These are phyloP conservation scores for Actinidia chinensis DNA, from an alignment of 179 eudicot species.

Conservation along the genomic window DNA sequence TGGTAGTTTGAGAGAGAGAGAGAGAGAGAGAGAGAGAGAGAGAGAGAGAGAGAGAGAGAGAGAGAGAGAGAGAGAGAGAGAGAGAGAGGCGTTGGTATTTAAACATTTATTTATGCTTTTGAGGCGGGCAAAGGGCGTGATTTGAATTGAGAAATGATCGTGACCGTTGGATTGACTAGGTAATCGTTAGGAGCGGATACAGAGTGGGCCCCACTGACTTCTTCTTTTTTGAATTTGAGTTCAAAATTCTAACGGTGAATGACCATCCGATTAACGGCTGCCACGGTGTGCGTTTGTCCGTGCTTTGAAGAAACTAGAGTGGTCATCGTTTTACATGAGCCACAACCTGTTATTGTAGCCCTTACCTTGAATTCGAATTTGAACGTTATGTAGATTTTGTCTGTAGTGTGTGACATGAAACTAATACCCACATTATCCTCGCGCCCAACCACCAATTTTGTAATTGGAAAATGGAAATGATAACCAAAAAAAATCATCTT, in stretches of 20 bases:
- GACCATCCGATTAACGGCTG: not conserved
- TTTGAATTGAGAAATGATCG: conserved; percentile 7
- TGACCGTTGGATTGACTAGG: conserved; percentile 18
- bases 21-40: not conserved
- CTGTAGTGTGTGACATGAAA: not conserved
- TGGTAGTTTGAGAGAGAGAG: not conserved
- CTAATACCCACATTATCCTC: conserved; percentile 2
- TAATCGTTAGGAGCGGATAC: conserved; percentile 25
- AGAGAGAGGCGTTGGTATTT: not conserved
- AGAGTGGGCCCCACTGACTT: conserved; percentile 1
- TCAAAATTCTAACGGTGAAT: not conserved
- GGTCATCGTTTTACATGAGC: not conserved
- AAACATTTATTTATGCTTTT: conserved; percentile 23
- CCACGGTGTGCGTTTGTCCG: not conserved
- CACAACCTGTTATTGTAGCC: not conserved
- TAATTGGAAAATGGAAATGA: too few relatives aligned
- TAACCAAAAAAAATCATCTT: too few relatives aligned
- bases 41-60: not conserved
- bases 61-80: not conserved
- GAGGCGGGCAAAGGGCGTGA: conserved; percentile 17
- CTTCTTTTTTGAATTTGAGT: conserved; percentile 6
- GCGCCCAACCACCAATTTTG: too few relatives aligned
- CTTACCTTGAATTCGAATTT: conserved; percentile 1
- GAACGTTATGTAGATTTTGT: conserved; percentile 8
- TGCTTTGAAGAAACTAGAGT: not conserved